Conservation (phyloP, 805 yeast species). For the Brettanomyces nanus region DNA sequence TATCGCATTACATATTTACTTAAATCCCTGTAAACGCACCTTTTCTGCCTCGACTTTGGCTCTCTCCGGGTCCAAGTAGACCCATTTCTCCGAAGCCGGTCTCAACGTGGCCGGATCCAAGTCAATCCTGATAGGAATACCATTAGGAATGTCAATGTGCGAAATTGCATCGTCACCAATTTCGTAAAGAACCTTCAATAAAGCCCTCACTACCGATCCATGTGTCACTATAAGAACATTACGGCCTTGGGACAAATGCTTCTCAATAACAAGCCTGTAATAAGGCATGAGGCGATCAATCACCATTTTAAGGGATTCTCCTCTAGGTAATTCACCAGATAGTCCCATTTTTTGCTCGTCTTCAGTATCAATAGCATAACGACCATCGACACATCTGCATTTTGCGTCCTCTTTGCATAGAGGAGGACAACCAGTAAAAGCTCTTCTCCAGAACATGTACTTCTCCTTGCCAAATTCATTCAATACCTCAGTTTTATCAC, state of each 20-base stretch:
- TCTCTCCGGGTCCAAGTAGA: slow-evolving; percentile 72
- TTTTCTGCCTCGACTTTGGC: slow-evolving; percentile 74
- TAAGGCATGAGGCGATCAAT: slow-evolving; percentile 58
- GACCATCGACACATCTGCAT: slow-evolving; percentile 19
- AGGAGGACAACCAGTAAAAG: slow-evolving; percentile 68
- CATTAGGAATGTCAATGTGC: slow-evolving; percentile 73
- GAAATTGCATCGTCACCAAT: slow-evolving; percentile 64
- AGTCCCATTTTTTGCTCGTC: slow-evolving; percentile 25
- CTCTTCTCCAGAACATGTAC: slow-evolving; percentile 75
- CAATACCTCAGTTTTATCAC: slow-evolving; percentile 59
- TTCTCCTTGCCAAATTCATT: slow-evolving; percentile 60
- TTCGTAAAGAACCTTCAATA: slow-evolving; percentile 58
- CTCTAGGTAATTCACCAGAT: slow-evolving; percentile 49
- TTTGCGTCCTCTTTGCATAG: slow-evolving; percentile 24
- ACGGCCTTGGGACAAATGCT: slow-evolving; percentile 39
- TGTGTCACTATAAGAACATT: slow-evolving; percentile 68
- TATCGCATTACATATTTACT: too few relatives aligned
- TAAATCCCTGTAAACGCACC: slow-evolving; percentile 64
- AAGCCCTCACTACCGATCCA: slow-evolving; percentile 74
- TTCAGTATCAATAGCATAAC: slow-evolving; percentile 30
- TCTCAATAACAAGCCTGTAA: slow-evolving; percentile 42
- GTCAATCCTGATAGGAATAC: slow-evolving; percentile 67
- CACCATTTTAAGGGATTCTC: slow-evolving; percentile 71
- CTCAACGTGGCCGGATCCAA: slow-evolving; percentile 30
- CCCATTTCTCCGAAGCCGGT: slow-evolving; percentile 32